Evolutionary conservation across 495 filamentous ascomycete genomes (phyloP).

Genomic region (Cercophora scortea): DNA sequence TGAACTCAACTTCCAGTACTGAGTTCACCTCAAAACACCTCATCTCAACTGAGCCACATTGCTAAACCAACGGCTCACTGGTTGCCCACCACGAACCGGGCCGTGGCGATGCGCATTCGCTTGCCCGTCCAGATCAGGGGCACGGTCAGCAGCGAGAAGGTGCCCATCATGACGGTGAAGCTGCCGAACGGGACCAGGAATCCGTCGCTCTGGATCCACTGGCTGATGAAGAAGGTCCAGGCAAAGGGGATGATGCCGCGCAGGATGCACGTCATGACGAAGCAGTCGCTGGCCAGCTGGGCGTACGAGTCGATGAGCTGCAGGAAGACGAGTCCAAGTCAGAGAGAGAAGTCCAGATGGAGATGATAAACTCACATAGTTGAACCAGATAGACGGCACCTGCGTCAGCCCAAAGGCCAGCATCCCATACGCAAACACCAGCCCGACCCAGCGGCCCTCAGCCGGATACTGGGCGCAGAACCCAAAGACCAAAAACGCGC

Average conservation of each 20-base stretch:
- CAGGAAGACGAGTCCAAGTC: background rate
- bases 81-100: slow-evolving; percentile 18
- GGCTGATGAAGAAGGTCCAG: slow-evolving; percentile 20
- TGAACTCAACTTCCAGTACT: too few species aligned
- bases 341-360: background rate
- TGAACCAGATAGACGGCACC: slow-evolving; percentile 23
- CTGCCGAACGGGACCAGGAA: slow-evolving; percentile 20
- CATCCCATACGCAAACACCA: slow-evolving; percentile 25
- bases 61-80: slow-evolving; percentile 5
- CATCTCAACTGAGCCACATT: too few species aligned
- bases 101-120: slow-evolving; percentile 23
- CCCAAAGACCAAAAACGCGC: slow-evolving; percentile 22
- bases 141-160: slow-evolving; percentile 17
- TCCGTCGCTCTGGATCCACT: slow-evolving; percentile 18
- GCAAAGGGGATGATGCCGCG: slow-evolving; percentile 22
- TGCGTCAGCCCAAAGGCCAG: slow-evolving; percentile 21
- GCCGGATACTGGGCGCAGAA: slow-evolving; percentile 19
- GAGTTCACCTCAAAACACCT: too few species aligned
- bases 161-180: slow-evolving; percentile 20
- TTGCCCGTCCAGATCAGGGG: slow-evolving; percentile 19
- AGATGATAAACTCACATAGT: slow-evolving; percentile 16
- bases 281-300: slow-evolving; percentile 25
- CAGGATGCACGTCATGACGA: slow-evolving; percentile 24
- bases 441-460: slow-evolving; percentile 16
- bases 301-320: slow-evolving; percentile 25